Percentiles rank a stretch among this genome's conserved stretches.
phyloP scores from a whole-genome alignment of 345 rosid genomes.

The Xanthoceras sorbifolium region DNA sequence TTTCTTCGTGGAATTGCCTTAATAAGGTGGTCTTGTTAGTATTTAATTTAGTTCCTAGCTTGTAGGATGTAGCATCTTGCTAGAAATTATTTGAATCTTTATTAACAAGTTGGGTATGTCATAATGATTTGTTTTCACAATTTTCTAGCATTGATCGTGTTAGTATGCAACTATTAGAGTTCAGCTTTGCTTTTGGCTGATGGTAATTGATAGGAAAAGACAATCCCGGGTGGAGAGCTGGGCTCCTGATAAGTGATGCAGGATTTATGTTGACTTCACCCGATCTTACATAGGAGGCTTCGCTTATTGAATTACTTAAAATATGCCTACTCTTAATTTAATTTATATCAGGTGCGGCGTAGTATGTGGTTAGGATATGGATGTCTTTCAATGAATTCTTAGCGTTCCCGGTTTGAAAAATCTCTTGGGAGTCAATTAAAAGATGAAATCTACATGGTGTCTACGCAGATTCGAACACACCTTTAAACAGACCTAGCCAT shows the following conservation, averaged over 20 bases:
- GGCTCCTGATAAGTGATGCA: background rate
- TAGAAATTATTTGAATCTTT: conserved; percentile 41
- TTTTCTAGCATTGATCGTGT: background rate
- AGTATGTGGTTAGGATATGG: too few species aligned
- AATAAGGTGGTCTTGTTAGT: conserved; percentile 28
- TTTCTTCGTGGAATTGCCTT: conserved; percentile 34
- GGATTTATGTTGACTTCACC: too few species aligned
- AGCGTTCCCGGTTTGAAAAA: too few species aligned
- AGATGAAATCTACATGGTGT: too few species aligned
- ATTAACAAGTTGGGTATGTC: conserved; percentile 7
- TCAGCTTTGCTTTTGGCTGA: background rate
- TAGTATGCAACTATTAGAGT: background rate
- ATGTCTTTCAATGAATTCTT: too few species aligned
- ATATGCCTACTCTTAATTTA: too few species aligned
- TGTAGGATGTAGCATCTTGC: conserved; percentile 35
- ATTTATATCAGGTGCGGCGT: too few species aligned
- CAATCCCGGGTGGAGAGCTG: background rate
- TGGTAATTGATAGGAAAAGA: background rate
- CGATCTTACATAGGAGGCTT: too few species aligned
- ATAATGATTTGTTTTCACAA: background rate
- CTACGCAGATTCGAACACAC: too few species aligned
- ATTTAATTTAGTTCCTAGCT: conserved; percentile 27
- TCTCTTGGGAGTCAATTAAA: too few species aligned
- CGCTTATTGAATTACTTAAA: too few species aligned
- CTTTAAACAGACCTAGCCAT: too few species aligned